These are phyloP conservation scores for Fusarium euwallaceae DNA, from an alignment of 2,329 filamentous ascomycete species.

Conservation along the genomic window DNA sequence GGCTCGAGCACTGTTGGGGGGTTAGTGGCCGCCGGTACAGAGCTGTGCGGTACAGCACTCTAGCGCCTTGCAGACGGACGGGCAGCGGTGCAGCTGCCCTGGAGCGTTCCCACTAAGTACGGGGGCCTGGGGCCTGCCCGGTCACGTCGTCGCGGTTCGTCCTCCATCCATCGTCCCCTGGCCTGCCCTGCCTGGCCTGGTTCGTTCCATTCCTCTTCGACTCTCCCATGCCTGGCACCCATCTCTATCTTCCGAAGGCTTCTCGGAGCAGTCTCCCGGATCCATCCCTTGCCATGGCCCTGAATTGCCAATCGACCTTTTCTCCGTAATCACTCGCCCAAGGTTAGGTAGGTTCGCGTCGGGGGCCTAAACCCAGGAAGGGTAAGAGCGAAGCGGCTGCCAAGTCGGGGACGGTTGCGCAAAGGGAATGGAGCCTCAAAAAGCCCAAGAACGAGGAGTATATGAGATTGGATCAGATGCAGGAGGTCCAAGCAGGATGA, in stretches of 20 bases:
- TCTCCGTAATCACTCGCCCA: slow-evolving; percentile 26
- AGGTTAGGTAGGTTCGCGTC: slow-evolving; percentile 31
- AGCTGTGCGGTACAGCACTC: slow-evolving; percentile 27
- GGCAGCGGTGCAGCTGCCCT: slow-evolving; percentile 33
- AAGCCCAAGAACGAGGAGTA: neutral
- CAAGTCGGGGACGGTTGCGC: slow-evolving; percentile 40
- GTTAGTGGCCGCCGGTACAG: slow-evolving; percentile 39
- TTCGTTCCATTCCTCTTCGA: slow-evolving; percentile 27
- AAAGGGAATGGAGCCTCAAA: slow-evolving; percentile 41
- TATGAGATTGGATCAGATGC: slow-evolving; percentile 35
- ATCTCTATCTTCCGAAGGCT: slow-evolving; percentile 5
- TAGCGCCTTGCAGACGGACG: slow-evolving; percentile 20
- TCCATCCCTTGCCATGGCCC: neutral
- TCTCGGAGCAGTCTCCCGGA: slow-evolving; percentile 13
- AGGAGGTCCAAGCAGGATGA: slow-evolving; percentile 16
- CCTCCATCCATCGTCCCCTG: neutral
- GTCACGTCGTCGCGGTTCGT: slow-evolving; percentile 30
- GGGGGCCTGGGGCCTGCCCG: slow-evolving; percentile 4
- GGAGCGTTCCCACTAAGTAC: slow-evolving; percentile 26
- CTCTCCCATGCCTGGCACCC: neutral
- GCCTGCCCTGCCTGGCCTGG: neutral
- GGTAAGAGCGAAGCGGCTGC: slow-evolving; percentile 35
- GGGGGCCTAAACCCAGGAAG: slow-evolving; percentile 30
- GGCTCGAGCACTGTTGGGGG: slow-evolving; percentile 31
- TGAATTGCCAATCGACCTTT: slow-evolving; percentile 11